A percentile compares a stretch with the other conserved stretches of the same genome.
Conservation (phyloP, 225 moss, liverwort and hornwort genomes). For the Anthoceros angustus region DNA sequence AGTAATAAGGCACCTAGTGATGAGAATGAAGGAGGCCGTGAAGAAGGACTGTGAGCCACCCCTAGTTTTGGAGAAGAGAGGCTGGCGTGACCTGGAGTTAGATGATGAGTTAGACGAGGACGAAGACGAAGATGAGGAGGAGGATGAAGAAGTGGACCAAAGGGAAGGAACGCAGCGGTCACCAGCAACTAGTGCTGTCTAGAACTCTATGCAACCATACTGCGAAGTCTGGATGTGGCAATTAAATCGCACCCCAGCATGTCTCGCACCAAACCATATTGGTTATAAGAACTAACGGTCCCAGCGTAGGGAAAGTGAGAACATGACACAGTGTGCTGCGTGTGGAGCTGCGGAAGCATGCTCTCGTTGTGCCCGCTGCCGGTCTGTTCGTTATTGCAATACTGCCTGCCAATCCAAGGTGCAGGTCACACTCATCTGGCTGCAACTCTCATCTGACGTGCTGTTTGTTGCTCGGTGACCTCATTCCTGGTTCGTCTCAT, state of each 20-base stretch:
- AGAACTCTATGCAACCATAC: no score
- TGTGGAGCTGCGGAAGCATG: slow-evolving; percentile 11
- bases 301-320: background rate
- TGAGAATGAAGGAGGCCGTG: slow-evolving; percentile 47
- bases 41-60: slow-evolving; percentile 43
- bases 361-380: slow-evolving; percentile 16
- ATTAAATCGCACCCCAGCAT: no score
- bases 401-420: slow-evolving; percentile 12
- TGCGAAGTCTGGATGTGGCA: no score
- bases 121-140: slow-evolving; percentile 19
- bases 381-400: slow-evolving; percentile 12
- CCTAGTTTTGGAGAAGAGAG: background rate
- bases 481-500: no score
- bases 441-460: background rate
- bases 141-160: slow-evolving; percentile 16
- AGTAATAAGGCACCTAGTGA: slow-evolving; percentile 85
- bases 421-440: background rate
- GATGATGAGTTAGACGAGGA: slow-evolving; percentile 31
- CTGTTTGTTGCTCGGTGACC: no score
- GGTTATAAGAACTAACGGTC: no score
- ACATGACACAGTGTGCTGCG: slow-evolving; percentile 7
- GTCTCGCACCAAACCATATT: no score
- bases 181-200: no score
- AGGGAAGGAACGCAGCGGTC: no score
- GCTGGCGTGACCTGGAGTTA: slow-evolving; percentile 25